Conservation (phyloP, 306 rosid genomes). For the Fagus crenata region DNA sequence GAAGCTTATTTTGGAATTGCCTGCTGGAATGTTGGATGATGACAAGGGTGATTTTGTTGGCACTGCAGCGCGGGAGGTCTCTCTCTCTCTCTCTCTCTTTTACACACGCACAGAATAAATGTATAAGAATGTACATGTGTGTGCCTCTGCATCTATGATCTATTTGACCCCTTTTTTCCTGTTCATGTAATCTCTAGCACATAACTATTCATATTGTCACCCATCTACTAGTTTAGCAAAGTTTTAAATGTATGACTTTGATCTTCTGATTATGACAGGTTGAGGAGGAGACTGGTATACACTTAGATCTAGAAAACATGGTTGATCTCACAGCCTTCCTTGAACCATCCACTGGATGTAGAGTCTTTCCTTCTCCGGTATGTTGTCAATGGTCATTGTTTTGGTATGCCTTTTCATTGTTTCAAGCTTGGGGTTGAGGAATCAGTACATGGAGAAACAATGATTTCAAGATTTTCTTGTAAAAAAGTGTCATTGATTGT, state of each 20-base stretch:
- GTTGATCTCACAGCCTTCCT: slow-evolving; percentile 81
- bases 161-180: slow-evolving; percentile 3
- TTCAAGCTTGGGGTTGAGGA: neutral
- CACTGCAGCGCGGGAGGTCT: slow-evolving; percentile 93
- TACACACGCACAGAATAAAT: neutral
- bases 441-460: neutral
- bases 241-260: slow-evolving; percentile 10
- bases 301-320: slow-evolving; percentile 67
- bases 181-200: slow-evolving; percentile 20
- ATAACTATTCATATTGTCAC: neutral
- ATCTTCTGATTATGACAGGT: slow-evolving; percentile 50
- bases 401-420: neutral
- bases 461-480: neutral
- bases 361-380: slow-evolving; percentile 80
- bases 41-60: slow-evolving; percentile 81
- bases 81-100: slow-evolving; percentile 22
- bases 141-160: neutral
- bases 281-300: slow-evolving; percentile 87
- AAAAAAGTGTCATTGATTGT: neutral
- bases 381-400: slow-evolving; percentile 20
- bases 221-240: neutral
- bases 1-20: slow-evolving; percentile 77
- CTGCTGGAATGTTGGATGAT: slow-evolving; percentile 93
- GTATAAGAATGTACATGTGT: slow-evolving; percentile 1
- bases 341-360: slow-evolving; percentile 69